phyloP scores from a whole-genome alignment of 192 early-diverging fungal species.

The Coemansia sp. region DNA sequence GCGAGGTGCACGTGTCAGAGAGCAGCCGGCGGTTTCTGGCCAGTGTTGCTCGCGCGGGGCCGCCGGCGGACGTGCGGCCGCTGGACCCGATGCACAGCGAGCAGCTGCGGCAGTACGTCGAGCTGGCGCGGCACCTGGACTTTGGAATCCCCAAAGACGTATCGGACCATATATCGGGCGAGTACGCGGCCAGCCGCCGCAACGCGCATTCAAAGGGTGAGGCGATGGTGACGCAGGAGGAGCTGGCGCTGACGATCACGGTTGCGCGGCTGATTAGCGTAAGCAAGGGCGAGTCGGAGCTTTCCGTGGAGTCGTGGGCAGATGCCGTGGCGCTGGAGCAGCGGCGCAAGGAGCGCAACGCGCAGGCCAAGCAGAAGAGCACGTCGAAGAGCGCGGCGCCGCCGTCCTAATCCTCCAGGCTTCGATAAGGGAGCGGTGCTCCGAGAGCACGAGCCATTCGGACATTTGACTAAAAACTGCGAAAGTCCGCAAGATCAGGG shows the following conservation, averaged over 20 bases:
- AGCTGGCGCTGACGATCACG: constrained; percentile 38
- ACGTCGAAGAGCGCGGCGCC: neutral
- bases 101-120: constrained; percentile 58
- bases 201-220: constrained; percentile 30
- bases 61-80: constrained; percentile 10
- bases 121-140: constrained; percentile 47
- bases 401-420: neutral
- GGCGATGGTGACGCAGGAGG: constrained; percentile 44
- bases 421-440: neutral
- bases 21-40: constrained; percentile 17
- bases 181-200: constrained; percentile 35
- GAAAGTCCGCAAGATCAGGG: too few species aligned
- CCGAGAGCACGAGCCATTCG: too few species aligned
- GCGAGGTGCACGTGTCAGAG: constrained; percentile 51
- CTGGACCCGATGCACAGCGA: constrained; percentile 50
- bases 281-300: constrained; percentile 35
- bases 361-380: neutral
- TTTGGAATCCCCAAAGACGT: constrained; percentile 60
- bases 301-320: constrained; percentile 37
- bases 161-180: constrained; percentile 57
- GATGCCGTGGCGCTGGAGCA: constrained; percentile 38
- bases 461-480: too few species aligned
- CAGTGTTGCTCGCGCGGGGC: neutral
- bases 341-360: constrained; percentile 15
- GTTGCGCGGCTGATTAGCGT: constrained; percentile 46